phyloP scores from a whole-genome alignment of 805 yeast species.

The Hemisphaericaspora nanyangensis region DNA sequence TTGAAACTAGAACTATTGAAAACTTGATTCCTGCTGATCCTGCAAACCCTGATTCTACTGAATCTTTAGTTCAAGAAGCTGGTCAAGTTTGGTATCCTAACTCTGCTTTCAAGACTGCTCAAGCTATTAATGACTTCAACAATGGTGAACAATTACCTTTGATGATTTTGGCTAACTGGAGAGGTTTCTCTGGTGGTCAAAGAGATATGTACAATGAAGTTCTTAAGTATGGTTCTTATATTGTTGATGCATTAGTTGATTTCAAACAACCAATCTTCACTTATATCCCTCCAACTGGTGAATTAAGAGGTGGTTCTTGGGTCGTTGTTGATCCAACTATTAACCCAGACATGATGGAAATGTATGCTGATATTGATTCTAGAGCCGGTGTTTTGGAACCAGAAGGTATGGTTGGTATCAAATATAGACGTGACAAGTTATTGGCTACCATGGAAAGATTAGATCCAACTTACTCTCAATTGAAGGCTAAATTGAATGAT shows the following conservation, averaged over 20 bases:
- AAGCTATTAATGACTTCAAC: slow-evolving; percentile 96
- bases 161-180: slow-evolving; percentile 98
- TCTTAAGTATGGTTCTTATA: slow-evolving; percentile 92
- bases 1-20: slow-evolving; percentile 87
- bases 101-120: slow-evolving; percentile 98
- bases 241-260: slow-evolving; percentile 94
- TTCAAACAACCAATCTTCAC: slow-evolving; percentile 96
- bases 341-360: slow-evolving; percentile 96
- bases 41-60: slow-evolving; percentile 94
- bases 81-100: slow-evolving; percentile 99
- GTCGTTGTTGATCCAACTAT: slow-evolving; percentile 99
- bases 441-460: slow-evolving; percentile 88
- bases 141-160: slow-evolving; percentile 96
- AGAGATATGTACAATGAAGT: slow-evolving; percentile 99
- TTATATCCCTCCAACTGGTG: slow-evolving; percentile 97
- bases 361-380: slow-evolving; percentile 95
- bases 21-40: slow-evolving; percentile 96
- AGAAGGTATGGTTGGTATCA: slow-evolving; percentile 98
- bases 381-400: slow-evolving; percentile 99
- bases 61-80: slow-evolving; percentile 84
- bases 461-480: slow-evolving; percentile 68
- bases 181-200: slow-evolving; percentile 99
- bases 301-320: slow-evolving; percentile 99
- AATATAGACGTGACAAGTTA: slow-evolving; percentile 91
- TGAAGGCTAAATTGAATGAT: slow-evolving; percentile 58